phyloP scores from a whole-genome alignment of 176 grass and related monocot species.

The Eragrostis nindensis region DNA sequence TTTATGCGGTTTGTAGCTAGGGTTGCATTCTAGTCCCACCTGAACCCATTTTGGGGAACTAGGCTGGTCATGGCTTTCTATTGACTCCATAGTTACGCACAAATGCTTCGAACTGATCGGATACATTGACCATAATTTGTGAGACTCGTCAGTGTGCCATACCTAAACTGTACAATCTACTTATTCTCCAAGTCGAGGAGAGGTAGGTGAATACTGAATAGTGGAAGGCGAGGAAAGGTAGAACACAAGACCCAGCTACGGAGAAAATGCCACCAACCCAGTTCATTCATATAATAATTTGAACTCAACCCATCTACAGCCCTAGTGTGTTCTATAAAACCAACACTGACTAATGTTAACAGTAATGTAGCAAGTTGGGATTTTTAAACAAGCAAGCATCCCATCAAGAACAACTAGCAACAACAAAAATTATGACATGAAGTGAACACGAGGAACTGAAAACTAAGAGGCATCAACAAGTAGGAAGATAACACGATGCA shows the following conservation, averaged over 20 bases:
- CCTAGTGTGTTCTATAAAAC: not conserved
- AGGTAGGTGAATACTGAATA: not conserved
- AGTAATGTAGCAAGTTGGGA: not conserved
- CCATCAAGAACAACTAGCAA: not conserved
- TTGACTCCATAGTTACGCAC: not conserved
- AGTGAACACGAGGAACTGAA: not conserved
- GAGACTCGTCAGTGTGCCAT: not conserved
- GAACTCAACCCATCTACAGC: not conserved
- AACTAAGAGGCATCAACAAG: not conserved
- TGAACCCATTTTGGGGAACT: not conserved
- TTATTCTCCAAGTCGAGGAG: not conserved
- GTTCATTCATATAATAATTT: not conserved
- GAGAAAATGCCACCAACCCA: not conserved
- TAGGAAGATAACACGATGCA: not conserved
- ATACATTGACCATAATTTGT: too few relatives aligned
- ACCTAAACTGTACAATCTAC: not conserved
- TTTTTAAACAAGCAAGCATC: not conserved
- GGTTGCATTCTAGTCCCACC: not conserved
- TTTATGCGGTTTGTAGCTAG: not conserved
- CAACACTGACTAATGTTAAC: not conserved
- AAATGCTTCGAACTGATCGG: not conserved
- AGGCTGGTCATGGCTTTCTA: not conserved
- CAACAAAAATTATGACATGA: not conserved
- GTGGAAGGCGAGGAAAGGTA: not conserved
- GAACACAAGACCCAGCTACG: not conserved